Evolutionary conservation across 108 stramenopile species (phyloP), one percentile per base, ranked within the genome.

Genomic region (Fragilariopsis cylindrus): DNA sequence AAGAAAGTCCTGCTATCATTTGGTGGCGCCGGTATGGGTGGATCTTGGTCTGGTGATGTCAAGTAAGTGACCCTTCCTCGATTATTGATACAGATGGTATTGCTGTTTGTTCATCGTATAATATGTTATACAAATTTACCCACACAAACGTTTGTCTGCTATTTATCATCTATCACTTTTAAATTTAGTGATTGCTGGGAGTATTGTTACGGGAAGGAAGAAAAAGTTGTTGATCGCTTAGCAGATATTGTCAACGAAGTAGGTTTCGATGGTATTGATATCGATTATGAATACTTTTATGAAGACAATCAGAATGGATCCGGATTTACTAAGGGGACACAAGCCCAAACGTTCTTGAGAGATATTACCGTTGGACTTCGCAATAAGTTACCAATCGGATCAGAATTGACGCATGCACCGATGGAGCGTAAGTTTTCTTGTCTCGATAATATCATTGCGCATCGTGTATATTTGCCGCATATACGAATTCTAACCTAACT

Each of bases 271-370:
- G 86, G 88, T 11, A 62, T 89, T 4, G 88, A 89, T 57, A 85
- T 89, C 56, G 88, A 89, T 74, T 89, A 87, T 70, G 88, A 89
- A 54, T 89, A 89, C 69, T 89, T 86, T 68, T 87, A 85, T 60
- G 83, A 85, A 56, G 72, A 76, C 72, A 42, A 71, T 11, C 79
- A 80, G 57, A 69, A 73, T 54, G 60, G 46, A 12, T 73, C 70
- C n/a, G 57, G 56, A n/a, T 78, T 80, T 46, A 69, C 12, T 4
- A 74, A 77, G 19, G 79, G 75, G 6, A 15, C 49, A 19, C 53
- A 82, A 73, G 85, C 85, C 44, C 80, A 79, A 65, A 76, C 52
- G 44, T 86, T 86, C 55, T 54, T 86, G 12, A 42, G 30, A 47
- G 60, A 70, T n/a, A 39, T 86, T 8, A 86, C 85, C 4, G 58